Percentiles rank a stretch among this genome's conserved stretches.
Conservation (phyloP, 148 eudicot genomes). For the Amaranthus palmeri region DNA sequence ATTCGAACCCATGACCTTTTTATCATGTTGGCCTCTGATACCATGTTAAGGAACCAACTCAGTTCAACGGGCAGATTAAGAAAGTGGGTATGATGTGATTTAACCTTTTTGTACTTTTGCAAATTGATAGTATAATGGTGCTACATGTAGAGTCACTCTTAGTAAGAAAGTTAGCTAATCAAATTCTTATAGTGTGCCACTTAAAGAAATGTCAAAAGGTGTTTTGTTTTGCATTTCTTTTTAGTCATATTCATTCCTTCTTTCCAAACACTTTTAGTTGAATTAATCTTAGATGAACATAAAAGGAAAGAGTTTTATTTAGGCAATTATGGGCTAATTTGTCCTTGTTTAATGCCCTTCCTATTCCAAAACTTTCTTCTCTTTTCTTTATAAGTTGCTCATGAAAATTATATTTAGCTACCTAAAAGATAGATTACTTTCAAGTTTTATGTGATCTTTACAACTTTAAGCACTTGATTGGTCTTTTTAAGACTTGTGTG, state of each 20-base stretch:
- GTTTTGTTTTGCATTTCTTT: background rate
- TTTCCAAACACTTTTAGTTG: background rate
- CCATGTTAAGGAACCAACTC: too few relatives aligned
- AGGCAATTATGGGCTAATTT: too few relatives aligned
- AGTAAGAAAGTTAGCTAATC: background rate
- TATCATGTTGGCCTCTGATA: too few relatives aligned
- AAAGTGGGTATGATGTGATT: too few relatives aligned
- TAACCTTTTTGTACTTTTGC: too few relatives aligned
- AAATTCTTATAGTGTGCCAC: background rate
- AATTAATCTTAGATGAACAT: too few relatives aligned
- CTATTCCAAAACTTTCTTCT: background rate
- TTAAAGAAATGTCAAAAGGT: background rate
- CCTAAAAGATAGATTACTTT: background rate
- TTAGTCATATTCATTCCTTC: background rate
- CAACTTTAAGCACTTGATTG: too few relatives aligned
- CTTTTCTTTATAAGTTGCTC: conserved; percentile 10
- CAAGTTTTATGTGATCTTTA: too few relatives aligned
- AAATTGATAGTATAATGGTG: conserved; percentile 2
- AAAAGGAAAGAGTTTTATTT: too few relatives aligned
- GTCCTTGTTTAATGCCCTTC: background rate
- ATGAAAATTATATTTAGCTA: background rate
- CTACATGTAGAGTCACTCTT: conserved; percentile 10
- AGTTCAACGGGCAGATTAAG: too few relatives aligned
- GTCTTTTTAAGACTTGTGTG: too few relatives aligned
- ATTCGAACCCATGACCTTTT: too few relatives aligned